These are phyloP conservation scores for Yamadazyma buinensis DNA, from an alignment of 1,139 yeast genomes.

Conservation along the genomic window DNA sequence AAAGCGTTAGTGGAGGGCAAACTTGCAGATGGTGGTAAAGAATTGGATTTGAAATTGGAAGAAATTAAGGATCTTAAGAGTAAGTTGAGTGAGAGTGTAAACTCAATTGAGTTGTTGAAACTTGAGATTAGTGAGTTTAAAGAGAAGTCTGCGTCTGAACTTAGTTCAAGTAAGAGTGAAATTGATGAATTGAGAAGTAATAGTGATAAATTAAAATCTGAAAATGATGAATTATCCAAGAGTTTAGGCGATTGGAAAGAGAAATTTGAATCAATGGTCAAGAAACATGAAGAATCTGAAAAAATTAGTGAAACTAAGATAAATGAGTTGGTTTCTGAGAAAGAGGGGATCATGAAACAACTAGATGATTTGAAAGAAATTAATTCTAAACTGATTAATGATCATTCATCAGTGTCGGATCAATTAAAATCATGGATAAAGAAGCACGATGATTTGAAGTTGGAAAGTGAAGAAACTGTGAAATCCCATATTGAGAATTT, in stretches of 20 bases:
- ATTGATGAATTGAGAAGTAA: slow-evolving; percentile 4
- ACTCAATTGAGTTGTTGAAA: not conserved
- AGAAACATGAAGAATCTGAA: slow-evolving; percentile 2
- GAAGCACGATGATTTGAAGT: slow-evolving; percentile 4
- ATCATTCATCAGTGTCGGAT: slow-evolving; percentile 2
- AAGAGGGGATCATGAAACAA: slow-evolving; percentile 7
- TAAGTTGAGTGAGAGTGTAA: slow-evolving; percentile 1
- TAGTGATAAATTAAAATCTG: slow-evolving; percentile 1
- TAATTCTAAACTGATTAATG: not conserved
- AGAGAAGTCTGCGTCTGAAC: not conserved
- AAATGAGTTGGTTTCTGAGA: slow-evolving; percentile 5
- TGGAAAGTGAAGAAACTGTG: not conserved
- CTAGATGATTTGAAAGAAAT: slow-evolving; percentile 6
- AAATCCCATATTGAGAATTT: slow-evolving; percentile 1
- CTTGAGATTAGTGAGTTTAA: slow-evolving; percentile 6
- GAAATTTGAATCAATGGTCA: not conserved
- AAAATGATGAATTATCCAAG: slow-evolving; percentile 2
- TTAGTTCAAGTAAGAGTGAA: not conserved
- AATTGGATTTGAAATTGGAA: slow-evolving; percentile 1
- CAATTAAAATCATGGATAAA: slow-evolving; percentile 6
- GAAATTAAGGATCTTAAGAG: slow-evolving; percentile 1
- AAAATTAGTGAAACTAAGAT: not conserved
- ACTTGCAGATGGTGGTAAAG: slow-evolving; percentile 4
- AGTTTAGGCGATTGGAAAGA: slow-evolving; percentile 2
- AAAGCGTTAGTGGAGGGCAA: slow-evolving; percentile 18